Conservation (phyloP, 2,329 filamentous ascomycete species). For the Sporothrix pseudoabietina region DNA sequence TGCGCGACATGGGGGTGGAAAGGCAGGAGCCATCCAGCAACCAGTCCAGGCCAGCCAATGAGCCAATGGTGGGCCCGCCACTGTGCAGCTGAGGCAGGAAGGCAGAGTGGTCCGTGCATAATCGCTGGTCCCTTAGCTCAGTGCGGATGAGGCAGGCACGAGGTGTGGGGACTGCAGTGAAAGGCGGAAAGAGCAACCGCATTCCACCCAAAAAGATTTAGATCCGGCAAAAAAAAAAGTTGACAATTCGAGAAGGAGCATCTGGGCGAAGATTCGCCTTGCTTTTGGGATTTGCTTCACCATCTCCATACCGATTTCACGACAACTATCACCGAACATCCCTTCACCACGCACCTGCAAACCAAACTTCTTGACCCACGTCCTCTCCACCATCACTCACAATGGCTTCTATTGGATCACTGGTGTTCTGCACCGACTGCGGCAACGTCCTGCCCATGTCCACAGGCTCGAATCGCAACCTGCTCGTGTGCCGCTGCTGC, state of each 20-base stretch:
- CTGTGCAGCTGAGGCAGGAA: conserved; percentile 2
- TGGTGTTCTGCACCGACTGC: conserved; percentile 92
- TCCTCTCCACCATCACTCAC: not conserved
- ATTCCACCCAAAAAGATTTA: conserved; percentile 17
- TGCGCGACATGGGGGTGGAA: conserved; percentile 15
- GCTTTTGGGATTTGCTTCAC: not conserved
- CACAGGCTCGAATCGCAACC: conserved; percentile 72
- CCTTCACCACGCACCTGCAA: not conserved
- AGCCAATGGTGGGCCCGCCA: conserved; percentile 24
- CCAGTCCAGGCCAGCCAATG: conserved; percentile 21
- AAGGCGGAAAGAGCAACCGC: conserved; percentile 24
- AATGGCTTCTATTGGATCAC: conserved; percentile 87
- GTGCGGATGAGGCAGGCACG: conserved; percentile 1
- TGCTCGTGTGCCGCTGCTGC: conserved; percentile 82
- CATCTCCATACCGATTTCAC: not conserved
- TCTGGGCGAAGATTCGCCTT: not conserved
- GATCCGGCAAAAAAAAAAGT: conserved; percentile 30
- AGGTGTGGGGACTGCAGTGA: not conserved
- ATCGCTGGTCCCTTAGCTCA: conserved; percentile 4
- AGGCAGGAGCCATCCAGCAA: conserved; percentile 18
- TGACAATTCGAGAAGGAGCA: not conserved
- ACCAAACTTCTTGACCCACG: no score
- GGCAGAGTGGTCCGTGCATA: conserved; percentile 14
- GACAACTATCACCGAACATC: not conserved
- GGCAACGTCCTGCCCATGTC: conserved; percentile 85